Evolutionary conservation across 345 rosid species (phyloP), one percentile per base, ranked within the genome.

Genomic region (Citrus australasica): DNA sequence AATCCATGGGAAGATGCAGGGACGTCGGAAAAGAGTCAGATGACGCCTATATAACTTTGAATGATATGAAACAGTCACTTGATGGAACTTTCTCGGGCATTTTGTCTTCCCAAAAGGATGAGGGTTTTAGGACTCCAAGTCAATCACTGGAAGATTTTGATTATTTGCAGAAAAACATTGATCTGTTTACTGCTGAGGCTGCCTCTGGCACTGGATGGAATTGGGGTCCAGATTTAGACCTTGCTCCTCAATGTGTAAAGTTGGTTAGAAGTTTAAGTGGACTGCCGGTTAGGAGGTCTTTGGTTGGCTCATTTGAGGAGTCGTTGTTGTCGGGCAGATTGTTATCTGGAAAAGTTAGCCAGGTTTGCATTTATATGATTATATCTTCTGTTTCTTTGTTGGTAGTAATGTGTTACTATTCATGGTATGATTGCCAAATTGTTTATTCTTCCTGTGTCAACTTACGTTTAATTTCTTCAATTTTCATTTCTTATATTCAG

Each of bases 271-370:
- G 88, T 79, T 81, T 84, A 81, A 83, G 90, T 75, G 87, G 90
- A 71, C 78, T 78, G 58, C 71, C 88, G 25, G 89, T 85, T 51
- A 83, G 85, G 79, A 87, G 95, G 84, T 88, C 90, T 56, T 83
- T 91, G 88, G 86, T 91, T 77, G 95, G 95, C 81, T 91, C 95
- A 62, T 91, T 91, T 81, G 95, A 91, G 91, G 92, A 91, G 82
- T 91, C 95, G 30, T 69, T 91, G 35, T 75, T 91, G 63, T 89
- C 95, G 62, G 95, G 95, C 33, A 82, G 89, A 71, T 80, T 88
- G 73, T 82, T 86, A 68, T 88, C 88, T 38, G 87, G 89, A 83
- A 89, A 86, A 82, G 78, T 76, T 61, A 77, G 82, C 65, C 89
- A 91, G 91, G 95, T 89, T 77, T 67, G 88, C 79, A 32, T 63